These are phyloP conservation scores for Plasmopara viticola DNA, from an alignment of 352 stramenopile species.

Conservation along the genomic window DNA sequence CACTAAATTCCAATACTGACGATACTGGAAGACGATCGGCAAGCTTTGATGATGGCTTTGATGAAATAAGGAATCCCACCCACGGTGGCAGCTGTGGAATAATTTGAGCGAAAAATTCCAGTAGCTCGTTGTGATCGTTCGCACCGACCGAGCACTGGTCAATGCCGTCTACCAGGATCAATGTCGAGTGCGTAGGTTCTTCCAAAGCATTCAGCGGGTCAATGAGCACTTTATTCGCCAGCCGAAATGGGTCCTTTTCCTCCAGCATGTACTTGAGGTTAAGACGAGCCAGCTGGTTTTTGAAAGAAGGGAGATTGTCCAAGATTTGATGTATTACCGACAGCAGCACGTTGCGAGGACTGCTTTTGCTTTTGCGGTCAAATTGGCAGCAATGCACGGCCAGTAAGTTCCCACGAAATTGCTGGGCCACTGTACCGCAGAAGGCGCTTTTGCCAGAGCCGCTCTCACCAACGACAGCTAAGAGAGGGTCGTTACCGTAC, in stretches of 20 bases:
- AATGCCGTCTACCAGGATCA: slow-evolving; percentile 68
- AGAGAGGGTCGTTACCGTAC: slow-evolving; percentile 41
- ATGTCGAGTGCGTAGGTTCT: slow-evolving; percentile 49
- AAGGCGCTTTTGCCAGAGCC: slow-evolving; percentile 70
- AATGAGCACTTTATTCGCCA: slow-evolving; percentile 68
- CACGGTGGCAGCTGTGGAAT: slow-evolving; percentile 59
- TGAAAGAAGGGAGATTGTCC: slow-evolving; percentile 54
- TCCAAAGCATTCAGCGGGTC: slow-evolving; percentile 66
- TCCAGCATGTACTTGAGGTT: slow-evolving; percentile 81
- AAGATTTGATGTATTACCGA: slow-evolving; percentile 82
- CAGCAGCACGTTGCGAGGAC: slow-evolving; percentile 61
- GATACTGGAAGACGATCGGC: slow-evolving; percentile 52
- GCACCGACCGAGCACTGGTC: slow-evolving; percentile 49
- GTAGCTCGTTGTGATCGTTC: slow-evolving; percentile 52
- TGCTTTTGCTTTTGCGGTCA: slow-evolving; percentile 67
- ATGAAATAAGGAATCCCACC: slow-evolving; percentile 65
- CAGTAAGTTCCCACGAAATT: slow-evolving; percentile 47
- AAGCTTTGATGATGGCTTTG: slow-evolving; percentile 59
- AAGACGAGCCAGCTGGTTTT: slow-evolving; percentile 73
- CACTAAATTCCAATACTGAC: slow-evolving; percentile 69
- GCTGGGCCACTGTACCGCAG: slow-evolving; percentile 41
- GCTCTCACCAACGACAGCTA: slow-evolving; percentile 63
- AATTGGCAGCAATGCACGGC: slow-evolving; percentile 73
- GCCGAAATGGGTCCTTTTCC: slow-evolving; percentile 57
- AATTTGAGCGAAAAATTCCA: slow-evolving; percentile 59